Evolutionary conservation across 345 rosid genomes (phyloP).

Genomic region (Eucalyptus camaldulensis): DNA sequence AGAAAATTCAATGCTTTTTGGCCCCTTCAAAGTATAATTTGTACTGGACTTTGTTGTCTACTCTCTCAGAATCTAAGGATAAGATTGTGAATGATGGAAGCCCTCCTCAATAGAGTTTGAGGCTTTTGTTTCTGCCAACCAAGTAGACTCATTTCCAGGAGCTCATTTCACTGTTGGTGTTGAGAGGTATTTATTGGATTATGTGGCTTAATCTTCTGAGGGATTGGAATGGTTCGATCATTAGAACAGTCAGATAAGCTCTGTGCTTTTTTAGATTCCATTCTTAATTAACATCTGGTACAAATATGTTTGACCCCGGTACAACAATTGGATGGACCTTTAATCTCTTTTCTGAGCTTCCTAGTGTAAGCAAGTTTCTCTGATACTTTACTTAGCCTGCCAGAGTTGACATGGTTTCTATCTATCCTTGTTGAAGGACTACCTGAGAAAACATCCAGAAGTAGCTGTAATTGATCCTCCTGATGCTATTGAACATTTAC

Average conservation of each 20-base stretch:
- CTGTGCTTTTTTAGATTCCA: background rate
- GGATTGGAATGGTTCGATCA: background rate
- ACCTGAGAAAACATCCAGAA: slow-evolving; percentile 62
- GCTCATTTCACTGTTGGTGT: background rate
- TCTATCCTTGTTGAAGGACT: slow-evolving; percentile 39
- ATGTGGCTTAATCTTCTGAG: background rate
- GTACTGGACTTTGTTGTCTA: background rate
- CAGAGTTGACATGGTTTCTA: background rate
- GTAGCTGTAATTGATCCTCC: slow-evolving; percentile 84
- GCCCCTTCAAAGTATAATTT: background rate
- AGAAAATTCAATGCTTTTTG: background rate
- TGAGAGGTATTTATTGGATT: background rate
- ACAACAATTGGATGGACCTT: background rate
- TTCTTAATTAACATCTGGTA: background rate
- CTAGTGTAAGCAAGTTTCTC: background rate
- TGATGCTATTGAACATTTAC: slow-evolving; percentile 50
- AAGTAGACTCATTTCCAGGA: background rate
- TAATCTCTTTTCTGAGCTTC: background rate
- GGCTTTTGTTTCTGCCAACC: background rate
- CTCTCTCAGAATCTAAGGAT: background rate
- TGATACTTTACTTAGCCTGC: background rate
- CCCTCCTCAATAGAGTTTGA: background rate
- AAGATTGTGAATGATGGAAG: background rate
- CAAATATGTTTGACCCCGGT: background rate
- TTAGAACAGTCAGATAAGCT: background rate